Evolutionary conservation across 805 yeast genomes (phyloP), one percentile per base, ranked within the genome.

Genomic region (Brettanomyces naardenensis): DNA sequence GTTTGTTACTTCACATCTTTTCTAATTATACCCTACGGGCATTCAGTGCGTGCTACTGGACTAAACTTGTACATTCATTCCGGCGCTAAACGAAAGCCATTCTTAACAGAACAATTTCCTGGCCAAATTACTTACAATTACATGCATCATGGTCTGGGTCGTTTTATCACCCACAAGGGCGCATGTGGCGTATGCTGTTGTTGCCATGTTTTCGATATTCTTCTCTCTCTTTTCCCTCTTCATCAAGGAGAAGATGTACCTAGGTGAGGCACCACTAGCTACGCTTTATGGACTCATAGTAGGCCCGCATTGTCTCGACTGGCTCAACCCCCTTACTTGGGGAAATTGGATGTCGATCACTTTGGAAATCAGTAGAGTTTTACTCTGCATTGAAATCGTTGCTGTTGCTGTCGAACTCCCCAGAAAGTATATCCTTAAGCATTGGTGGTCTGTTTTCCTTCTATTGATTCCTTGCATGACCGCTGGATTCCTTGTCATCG

Each of bases 391-490:
- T 42, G 88, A 81, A 62, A 76, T 80, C 34, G 78, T 78, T 40
- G 77, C 85, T 2, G 83, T 78, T 27, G 80, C 86, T 3, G 84
- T 79, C 25, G 86, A 80, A 56, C 65, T 80, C 41, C 89, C 89
- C 6, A 69, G 77, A 34, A 75, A 75, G 47, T 80, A 80, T 48
- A 67, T 80, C 63, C 62, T 66, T 48, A 69, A 69, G 37, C 78
- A 76, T 47, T 76, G 81, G 78, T 45, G 58, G 19, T 69, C 80
- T 13, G 70, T 80, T 26, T 55, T 70, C n/a, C 59, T 78, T 30
- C 66, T 80, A 42, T 61, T 80, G 35, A 59, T 78, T 10, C 84
- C 84, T 0, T 81, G 78, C 14, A 80, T 81, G 89, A 75, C 82
- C 3, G 58, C 66, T 25, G 86, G 86, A 40, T 80, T 86, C 83